These are phyloP conservation scores for Alternaria postmessia DNA, from an alignment of 2,329 filamentous ascomycete species.

Conservation along the genomic window DNA sequence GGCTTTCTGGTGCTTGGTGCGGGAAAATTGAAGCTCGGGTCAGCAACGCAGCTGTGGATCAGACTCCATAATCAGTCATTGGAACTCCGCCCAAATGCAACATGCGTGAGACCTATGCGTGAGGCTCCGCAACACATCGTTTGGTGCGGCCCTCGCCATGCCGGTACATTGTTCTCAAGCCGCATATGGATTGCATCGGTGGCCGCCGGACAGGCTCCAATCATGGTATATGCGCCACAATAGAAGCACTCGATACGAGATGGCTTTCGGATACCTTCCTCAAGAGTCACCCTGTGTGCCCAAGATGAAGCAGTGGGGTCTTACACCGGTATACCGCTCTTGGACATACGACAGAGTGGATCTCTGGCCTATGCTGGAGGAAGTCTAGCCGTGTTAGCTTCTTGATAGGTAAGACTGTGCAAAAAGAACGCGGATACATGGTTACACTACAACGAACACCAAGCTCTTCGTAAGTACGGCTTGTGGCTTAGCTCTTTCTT, in stretches of 20 bases:
- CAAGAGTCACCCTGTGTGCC: neutral
- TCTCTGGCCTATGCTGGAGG: slow-evolving; percentile 10
- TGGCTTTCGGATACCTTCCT: neutral
- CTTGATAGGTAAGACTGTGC: neutral
- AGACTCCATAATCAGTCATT: slow-evolving; percentile 9
- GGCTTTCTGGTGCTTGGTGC: slow-evolving; percentile 11
- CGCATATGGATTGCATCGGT: neutral
- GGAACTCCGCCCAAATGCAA: slow-evolving; percentile 13
- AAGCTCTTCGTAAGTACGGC: neutral
- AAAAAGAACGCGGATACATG: neutral
- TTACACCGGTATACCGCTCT: slow-evolving; percentile 12
- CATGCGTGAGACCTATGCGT: slow-evolving; percentile 4
- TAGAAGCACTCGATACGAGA: neutral
- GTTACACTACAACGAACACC: neutral
- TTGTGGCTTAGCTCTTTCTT: neutral
- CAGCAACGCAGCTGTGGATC: slow-evolving; percentile 6
- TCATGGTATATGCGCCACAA: neutral
- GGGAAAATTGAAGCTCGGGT: slow-evolving; percentile 2
- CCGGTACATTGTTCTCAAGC: slow-evolving; percentile 6
- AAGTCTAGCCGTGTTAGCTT: neutral
- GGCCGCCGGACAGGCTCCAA: neutral
- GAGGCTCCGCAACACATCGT: slow-evolving; percentile 3
- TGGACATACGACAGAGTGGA: slow-evolving; percentile 13
- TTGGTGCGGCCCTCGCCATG: slow-evolving; percentile 5
- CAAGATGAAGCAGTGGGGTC: neutral